A percentile compares a stretch with the other conserved stretches of the same genome.
Evolutionary conservation across 768 basidiomycete genomes (phyloP).

Genomic region (Trametes coccinea): DNA sequence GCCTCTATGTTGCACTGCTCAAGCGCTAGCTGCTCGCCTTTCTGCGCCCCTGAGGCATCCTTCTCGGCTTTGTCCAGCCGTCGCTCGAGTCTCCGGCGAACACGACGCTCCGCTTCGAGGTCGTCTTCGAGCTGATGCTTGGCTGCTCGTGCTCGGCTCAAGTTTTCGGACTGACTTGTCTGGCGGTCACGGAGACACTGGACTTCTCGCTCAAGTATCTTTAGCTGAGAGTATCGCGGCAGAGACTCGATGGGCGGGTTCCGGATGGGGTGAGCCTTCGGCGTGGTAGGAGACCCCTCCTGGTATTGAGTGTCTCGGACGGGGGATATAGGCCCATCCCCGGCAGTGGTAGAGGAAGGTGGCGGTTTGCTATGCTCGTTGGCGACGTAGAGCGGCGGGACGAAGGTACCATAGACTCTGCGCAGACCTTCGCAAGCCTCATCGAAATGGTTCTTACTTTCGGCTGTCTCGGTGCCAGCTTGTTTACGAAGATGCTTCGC

Average conservation of each 20-base stretch:
- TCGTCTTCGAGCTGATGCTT: conserved; percentile 50
- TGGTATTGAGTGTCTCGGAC: background rate
- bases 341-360: background rate
- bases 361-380: background rate
- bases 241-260: background rate
- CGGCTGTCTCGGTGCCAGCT: conserved; percentile 26
- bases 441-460: conserved; percentile 39
- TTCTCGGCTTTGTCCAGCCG: conserved; percentile 16
- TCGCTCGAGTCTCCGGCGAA: conserved; percentile 28
- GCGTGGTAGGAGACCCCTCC: background rate
- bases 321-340: too few species aligned
- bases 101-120: conserved; percentile 23
- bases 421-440: conserved; percentile 32
- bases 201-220: conserved; percentile 38
- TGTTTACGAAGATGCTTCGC: conserved; percentile 33
- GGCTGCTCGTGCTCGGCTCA: conserved; percentile 36
- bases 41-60: conserved; percentile 12
- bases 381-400: background rate
- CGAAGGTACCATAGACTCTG: conserved; percentile 19
- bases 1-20: conserved; percentile 24
- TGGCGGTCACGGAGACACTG: conserved; percentile 40
- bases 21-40: conserved; percentile 18
- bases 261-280: background rate
- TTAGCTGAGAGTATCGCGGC: conserved; percentile 7
- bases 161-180: conserved; percentile 28